Evolutionary conservation across 202 grass and related monocot species (phyloP).

Genomic region (Setaria italica): DNA sequence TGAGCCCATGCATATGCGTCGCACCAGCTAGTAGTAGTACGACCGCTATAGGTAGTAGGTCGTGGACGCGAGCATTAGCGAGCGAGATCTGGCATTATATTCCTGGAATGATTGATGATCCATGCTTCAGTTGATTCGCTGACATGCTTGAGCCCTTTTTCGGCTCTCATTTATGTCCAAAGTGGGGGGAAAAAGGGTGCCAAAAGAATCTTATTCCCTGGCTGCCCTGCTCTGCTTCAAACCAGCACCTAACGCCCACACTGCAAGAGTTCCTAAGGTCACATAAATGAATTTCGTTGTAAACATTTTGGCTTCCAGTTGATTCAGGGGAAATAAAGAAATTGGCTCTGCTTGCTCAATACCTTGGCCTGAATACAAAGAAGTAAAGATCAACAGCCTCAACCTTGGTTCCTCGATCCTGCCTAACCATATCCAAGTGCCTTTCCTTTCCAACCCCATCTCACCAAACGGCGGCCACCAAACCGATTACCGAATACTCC

Average conservation of each 20-base stretch:
- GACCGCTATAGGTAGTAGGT: conserved; percentile 14
- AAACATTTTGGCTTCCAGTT: not conserved
- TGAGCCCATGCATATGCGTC: conserved; percentile 9
- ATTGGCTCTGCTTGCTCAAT: not conserved
- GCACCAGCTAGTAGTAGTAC: not conserved
- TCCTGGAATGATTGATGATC: conserved; percentile 49
- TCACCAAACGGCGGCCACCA: conserved; percentile 46
- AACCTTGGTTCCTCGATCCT: conserved; percentile 25
- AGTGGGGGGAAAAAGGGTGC: not conserved
- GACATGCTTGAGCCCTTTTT: not conserved
- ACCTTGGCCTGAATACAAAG: not conserved
- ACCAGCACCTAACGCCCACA: not conserved
- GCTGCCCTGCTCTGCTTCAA: not conserved
- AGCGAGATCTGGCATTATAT: not conserved
- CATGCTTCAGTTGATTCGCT: conserved; percentile 7
- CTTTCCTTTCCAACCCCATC: conserved; percentile 43
- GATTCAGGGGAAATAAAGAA: not conserved
- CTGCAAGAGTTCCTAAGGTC: not conserved
- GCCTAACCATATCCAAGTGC: conserved; percentile 26
- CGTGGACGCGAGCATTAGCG: conserved; percentile 30
- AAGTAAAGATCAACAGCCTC: conserved; percentile 22
- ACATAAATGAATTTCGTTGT: not conserved
- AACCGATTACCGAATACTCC: conserved; percentile 16
- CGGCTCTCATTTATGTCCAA: not conserved
- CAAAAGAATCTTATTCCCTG: conserved; percentile 3